Evolutionary conservation across 148 eudicot genomes (phyloP), one percentile per base, ranked within the genome.

Genomic region (Rhododendron ovatum): DNA sequence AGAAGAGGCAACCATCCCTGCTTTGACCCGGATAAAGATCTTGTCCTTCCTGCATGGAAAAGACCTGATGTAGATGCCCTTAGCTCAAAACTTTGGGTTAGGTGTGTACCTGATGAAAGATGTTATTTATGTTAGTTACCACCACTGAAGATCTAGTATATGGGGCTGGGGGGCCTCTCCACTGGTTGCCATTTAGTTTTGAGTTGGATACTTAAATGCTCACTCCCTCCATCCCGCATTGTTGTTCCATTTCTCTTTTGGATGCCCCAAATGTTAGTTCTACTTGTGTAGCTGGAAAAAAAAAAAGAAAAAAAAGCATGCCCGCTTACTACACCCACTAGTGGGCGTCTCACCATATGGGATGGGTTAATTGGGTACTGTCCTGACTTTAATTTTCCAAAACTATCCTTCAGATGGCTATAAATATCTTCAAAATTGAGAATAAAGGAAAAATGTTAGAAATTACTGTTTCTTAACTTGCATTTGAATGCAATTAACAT

Each of bases 41-140:
- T 97, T 77, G 98, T 97, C 65, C 90, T 97, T 88, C 99, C 99
- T 76, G 98, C 99, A 30, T 97, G 99, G 99, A 97, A 96, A 90
- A 90, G 84, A 10, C 99, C 98, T 26, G 94, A 94, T 92, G 94
- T 65, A 77, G 78, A 73, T 84, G 86, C 98, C 74, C 88, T 94
- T 85, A 90, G 81, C 79, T 85, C 88, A 78, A 95, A 92, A 88
- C 92, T 93, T 85, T 95, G 99, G 99, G 88, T 95, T 82, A 92
- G 98, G 99, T 93, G 84, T 65, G 53, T 77, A 43, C 53, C 81
- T 83, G 12, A 37, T n/a, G 11, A 41, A 59, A 77, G 2, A 8
- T 69, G 75, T 69, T 28, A 3, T 69, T 28, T 69, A 13, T 69
- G 17, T 69, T 69, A 1, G 17, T 28, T 69, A 4, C 75, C 75